Evolutionary conservation across 495 filamentous ascomycete species (phyloP), one percentile per base, ranked within the genome.

Genomic region (Cetradonia linearis): DNA sequence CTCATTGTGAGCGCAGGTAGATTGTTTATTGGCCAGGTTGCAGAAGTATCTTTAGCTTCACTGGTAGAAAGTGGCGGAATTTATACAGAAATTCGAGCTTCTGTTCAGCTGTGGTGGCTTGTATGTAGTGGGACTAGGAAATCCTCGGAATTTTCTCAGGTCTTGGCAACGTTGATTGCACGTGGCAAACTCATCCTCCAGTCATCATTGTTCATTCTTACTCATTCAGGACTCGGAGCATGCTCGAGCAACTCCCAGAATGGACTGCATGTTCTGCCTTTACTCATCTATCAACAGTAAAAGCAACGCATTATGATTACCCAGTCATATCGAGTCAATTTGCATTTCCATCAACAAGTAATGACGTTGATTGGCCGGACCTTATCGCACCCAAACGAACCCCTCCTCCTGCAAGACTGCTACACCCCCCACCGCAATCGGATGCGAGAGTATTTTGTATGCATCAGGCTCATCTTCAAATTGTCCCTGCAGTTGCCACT

Each of bases 1-100:
- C 88, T 93, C 91, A 96, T 96, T 68, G 73, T 93, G 83, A 80
- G 73, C 72, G 69, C 71, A 16, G 59, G 52, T 13, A 27, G 6
- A 40, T 11, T 8, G 5, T 48, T 23, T 28, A 0, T 28, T 46
- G 28, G 30, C 33, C 42, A 38, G 25, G 13, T 20, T 25, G 42
- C 42, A 46, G 42, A 13, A 38, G 42, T 9, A n/a, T 42, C 20
- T 16, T 18, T 8, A 28, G 5, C 7, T 38, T 42, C 9, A 37
- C 54, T 40, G 3, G 18, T 36, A 18, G 25, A 36, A 54, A 18
- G 31, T 54, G 18, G 28, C 27, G n/a, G 20, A 54, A 34, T 20
- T 54, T 34, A 34, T 31, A 20, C n/a, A 34, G 33, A 25, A 54
- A 25, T 54, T 13, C 9, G 42, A 11, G 13, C 42, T 25, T 23